These are phyloP conservation scores for Phytopythium kandeliae DNA, from an alignment of 352 stramenopile species.

Conservation along the genomic window DNA sequence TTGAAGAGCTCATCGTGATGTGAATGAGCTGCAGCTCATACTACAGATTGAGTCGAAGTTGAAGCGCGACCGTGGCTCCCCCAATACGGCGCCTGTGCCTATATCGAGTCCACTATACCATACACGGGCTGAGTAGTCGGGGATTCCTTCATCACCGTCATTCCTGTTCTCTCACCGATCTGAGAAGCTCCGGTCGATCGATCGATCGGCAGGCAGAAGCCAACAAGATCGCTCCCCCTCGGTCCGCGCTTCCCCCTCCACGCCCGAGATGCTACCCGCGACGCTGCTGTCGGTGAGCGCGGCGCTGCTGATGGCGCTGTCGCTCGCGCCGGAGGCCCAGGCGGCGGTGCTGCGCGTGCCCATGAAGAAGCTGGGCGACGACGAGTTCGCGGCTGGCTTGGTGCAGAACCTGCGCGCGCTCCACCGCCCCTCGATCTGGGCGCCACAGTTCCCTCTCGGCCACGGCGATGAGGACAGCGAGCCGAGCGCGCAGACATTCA, in stretches of 20 bases:
- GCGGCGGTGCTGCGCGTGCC: conserved; percentile 51
- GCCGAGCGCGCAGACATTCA: not conserved
- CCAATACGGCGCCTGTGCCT: not conserved
- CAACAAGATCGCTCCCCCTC: conserved; percentile 2
- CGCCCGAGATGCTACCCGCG: conserved; percentile 12
- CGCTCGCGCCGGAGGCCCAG: conserved; percentile 4
- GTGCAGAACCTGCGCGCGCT: conserved; percentile 35
- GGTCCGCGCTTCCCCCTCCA: not conserved
- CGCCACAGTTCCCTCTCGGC: conserved; percentile 21
- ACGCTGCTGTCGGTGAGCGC: conserved; percentile 15
- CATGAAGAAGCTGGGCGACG: conserved; percentile 63
- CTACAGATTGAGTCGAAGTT: conserved; percentile 1
- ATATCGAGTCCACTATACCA: not conserved
- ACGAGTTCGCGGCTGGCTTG: conserved; percentile 54
- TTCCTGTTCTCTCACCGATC: not conserved
- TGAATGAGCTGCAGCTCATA: not conserved
- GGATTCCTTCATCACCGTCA: not conserved
- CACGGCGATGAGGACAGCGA: not conserved
- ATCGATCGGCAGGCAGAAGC: no score
- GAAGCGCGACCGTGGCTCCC: not conserved
- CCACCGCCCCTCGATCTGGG: conserved; percentile 41
- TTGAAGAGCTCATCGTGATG: not conserved
- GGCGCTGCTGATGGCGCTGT: conserved; percentile 15
- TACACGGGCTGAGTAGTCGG: not conserved
- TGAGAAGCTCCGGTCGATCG: conserved; percentile 2